Evolutionary conservation across 495 filamentous ascomycete species (phyloP).

Genomic region (Penicillium samsonianum): DNA sequence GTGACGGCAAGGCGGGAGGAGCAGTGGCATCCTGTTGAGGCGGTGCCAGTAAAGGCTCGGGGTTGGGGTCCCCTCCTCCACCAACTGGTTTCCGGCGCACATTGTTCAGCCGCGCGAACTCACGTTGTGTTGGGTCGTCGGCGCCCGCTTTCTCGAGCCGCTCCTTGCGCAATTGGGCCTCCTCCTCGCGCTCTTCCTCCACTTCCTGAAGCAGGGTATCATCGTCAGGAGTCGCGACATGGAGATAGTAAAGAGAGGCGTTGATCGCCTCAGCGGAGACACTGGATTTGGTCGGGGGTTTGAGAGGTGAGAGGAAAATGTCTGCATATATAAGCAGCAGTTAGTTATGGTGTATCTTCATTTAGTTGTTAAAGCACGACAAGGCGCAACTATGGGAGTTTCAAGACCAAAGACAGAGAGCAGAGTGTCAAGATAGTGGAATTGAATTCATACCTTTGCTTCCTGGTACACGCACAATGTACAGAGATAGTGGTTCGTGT

Average conservation of each 20-base stretch:
- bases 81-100: conserved; percentile 47
- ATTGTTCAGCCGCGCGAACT: conserved; percentile 43
- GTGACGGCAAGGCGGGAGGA: conserved; percentile 4
- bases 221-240: conserved; percentile 68
- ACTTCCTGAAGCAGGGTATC: conserved; percentile 52
- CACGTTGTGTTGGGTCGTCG: conserved; percentile 28
- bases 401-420: neutral
- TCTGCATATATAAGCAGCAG: conserved; percentile 51
- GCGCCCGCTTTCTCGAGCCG: conserved; percentile 24
- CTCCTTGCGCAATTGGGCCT: conserved; percentile 51
- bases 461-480: conserved; percentile 90
- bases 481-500: conserved; percentile 72
- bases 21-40: conserved; percentile 19
- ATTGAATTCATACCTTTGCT: conserved; percentile 66
- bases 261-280: conserved; percentile 86
- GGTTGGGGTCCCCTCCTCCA: conserved; percentile 12
- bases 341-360: conserved; percentile 22
- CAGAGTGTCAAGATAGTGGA: neutral
- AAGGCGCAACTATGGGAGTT: neutral
- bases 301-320: conserved; percentile 89
- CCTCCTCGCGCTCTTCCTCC: conserved; percentile 41
- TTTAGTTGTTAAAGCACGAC: conserved; percentile 10
- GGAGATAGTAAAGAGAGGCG: conserved; percentile 87
- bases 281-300: conserved; percentile 76
- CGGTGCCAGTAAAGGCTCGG: conserved; percentile 17